These are phyloP conservation scores for Aspergillus wentii DNA, from an alignment of 495 filamentous ascomycete species.

Conservation along the genomic window DNA sequence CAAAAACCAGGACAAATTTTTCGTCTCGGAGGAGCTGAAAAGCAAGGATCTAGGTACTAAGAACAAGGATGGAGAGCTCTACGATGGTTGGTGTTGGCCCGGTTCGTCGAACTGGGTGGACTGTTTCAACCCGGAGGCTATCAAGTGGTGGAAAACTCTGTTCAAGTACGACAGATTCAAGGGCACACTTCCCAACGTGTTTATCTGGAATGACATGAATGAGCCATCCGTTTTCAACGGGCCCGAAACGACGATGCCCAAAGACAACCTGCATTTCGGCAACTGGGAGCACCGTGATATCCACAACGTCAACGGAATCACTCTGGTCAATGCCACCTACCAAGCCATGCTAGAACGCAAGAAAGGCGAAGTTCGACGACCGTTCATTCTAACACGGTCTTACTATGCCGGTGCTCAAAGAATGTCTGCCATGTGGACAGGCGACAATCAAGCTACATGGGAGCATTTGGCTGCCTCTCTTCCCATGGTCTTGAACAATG, in stretches of 20 bases:
- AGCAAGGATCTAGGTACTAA: slow-evolving; percentile 75
- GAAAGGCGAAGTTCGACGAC: slow-evolving; percentile 70
- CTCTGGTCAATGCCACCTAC: slow-evolving; percentile 88
- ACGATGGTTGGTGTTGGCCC: slow-evolving; percentile 98
- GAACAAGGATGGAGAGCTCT: slow-evolving; percentile 85
- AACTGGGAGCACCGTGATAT: slow-evolving; percentile 97
- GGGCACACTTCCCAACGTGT: slow-evolving; percentile 75
- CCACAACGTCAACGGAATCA: slow-evolving; percentile 92
- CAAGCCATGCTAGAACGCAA: slow-evolving; percentile 76
- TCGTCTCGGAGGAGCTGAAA: slow-evolving; percentile 72
- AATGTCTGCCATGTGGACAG: slow-evolving; percentile 94
- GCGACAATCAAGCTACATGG: slow-evolving; percentile 93
- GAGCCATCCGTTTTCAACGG: slow-evolving; percentile 98
- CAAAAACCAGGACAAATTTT: slow-evolving; percentile 80
- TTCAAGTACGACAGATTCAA: slow-evolving; percentile 86
- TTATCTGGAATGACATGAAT: slow-evolving; percentile 99
- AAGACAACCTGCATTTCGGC: slow-evolving; percentile 87
- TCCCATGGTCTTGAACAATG: slow-evolving; percentile 89
- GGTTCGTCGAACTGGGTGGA: slow-evolving; percentile 95
- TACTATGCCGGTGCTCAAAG: slow-evolving; percentile 91
- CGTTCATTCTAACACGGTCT: slow-evolving; percentile 87
- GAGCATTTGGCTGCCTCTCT: slow-evolving; percentile 79
- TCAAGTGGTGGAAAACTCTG: slow-evolving; percentile 81
- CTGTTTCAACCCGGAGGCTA: slow-evolving; percentile 81
- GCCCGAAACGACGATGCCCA: slow-evolving; percentile 92